A percentile compares a stretch with the other conserved stretches of the same genome.
Evolutionary conservation across 768 basidiomycete species (phyloP).

Genomic region (Strobilomyces dryophilus): DNA sequence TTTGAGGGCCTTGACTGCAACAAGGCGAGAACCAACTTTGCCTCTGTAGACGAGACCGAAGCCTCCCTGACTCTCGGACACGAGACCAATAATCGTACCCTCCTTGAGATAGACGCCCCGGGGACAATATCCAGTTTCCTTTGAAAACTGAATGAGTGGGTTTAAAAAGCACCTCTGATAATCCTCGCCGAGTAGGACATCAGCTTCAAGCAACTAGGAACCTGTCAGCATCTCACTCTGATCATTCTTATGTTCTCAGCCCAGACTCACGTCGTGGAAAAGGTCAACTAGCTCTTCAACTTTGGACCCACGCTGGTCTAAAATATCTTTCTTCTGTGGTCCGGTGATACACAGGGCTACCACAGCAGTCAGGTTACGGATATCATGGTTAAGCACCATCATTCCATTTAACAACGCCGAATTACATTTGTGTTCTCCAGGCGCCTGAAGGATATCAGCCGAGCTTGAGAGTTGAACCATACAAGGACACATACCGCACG

Average conservation of each 20-base stretch:
- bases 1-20: conserved; percentile 26
- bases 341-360: conserved; percentile 12
- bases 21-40: conserved; percentile 14
- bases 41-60: conserved; percentile 23
- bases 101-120: conserved; percentile 8
- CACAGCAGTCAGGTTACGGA: conserved; percentile 17
- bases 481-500: conserved; percentile 7
- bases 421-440: conserved; percentile 24
- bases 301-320: background rate
- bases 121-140: conserved; percentile 17
- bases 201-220: conserved; percentile 20
- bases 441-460: conserved; percentile 13
- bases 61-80: conserved; percentile 10
- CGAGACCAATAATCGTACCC: conserved; percentile 7
- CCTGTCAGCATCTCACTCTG: conserved; percentile 1
- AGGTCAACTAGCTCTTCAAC: conserved; percentile 18
- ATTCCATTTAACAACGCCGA: conserved; percentile 14
- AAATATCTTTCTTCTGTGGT: background rate
- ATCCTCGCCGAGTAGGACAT: conserved; percentile 11
- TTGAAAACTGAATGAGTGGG: conserved; percentile 19
- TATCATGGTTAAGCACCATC: conserved; percentile 15
- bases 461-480: background rate
- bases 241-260: background rate
- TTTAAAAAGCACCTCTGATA: conserved; percentile 17
- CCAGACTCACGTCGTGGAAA: conserved; percentile 21